Evolutionary conservation across 202 grass and related monocot genomes (phyloP), one percentile per base, ranked within the genome.

Genomic region (Sporobolus alterniflorus): DNA sequence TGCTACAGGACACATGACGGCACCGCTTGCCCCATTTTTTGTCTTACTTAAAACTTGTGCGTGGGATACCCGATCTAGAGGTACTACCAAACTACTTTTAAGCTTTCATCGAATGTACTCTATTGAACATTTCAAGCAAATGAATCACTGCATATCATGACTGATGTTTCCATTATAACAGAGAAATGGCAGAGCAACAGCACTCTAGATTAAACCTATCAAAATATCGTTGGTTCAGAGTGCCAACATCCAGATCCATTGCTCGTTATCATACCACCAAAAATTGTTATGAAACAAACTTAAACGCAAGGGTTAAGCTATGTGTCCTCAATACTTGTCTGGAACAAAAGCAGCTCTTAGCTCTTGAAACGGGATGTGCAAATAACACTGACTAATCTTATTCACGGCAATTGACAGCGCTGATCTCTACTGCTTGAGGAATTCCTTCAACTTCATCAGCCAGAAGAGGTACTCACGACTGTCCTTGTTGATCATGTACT

Each of bases 401-500:
- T 49, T 65, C 40, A 24, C 43, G 9, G 51, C 11, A 24, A 22
- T 18, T 64, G 41, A 39, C 36, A 22, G 11, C 13, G 22, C 7
- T n/a, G 22, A 22, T 62, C 67, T 52, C 64, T 78, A 98, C 34
- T 93, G 88, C 76, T 86, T 88, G 71, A 99, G 17, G 21, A 86
- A 99, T 46, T 84, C 88, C 89, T 96, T 99, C 83, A 99, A 71
- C 78, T 92, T 96, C 65, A 79, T 88, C 73, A 92, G 79, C 93
- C 93, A 98, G 46, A 92, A 43, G 43, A 98, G 82, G 64, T 92
- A 98, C 85, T 98, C 96, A 10, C 87, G 89, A 83, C 91, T 94
- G 71, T 96, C 96, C 82, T 98, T 96, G 87, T 94, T 98, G 67
- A 98, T 95, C 96, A 98, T 96, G 85, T 92, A 96, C 67, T 91